Conservation (phyloP, 1,139 yeast genomes). For the Yamadazyma siamensis region DNA sequence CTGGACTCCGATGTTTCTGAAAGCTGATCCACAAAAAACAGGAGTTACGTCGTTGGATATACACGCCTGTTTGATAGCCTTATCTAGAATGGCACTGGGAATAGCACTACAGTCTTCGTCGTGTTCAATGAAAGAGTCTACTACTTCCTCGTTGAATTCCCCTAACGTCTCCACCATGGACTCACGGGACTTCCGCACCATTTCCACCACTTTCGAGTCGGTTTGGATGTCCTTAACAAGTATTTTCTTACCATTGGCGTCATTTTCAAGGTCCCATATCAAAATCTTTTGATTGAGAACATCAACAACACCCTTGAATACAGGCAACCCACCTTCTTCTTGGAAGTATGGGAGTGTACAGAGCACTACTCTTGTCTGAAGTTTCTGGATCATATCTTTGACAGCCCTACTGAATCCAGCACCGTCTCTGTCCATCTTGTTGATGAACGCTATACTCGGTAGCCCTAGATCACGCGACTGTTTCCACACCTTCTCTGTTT, state of each 20-base stretch:
- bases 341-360: constrained; percentile 77
- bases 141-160: constrained; percentile 72
- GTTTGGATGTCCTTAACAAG: constrained; percentile 41
- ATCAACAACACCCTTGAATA: constrained; percentile 81
- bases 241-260: constrained; percentile 55
- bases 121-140: constrained; percentile 71
- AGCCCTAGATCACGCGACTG: constrained; percentile 68
- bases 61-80: constrained; percentile 64
- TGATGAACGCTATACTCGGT: constrained; percentile 78
- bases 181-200: constrained; percentile 59
- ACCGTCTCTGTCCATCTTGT: constrained; percentile 95
- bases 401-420: constrained; percentile 93
- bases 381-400: constrained; percentile 73
- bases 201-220: constrained; percentile 38
- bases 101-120: constrained; percentile 69
- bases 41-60: constrained; percentile 62
- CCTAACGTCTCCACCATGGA: constrained; percentile 81
- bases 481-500: constrained; percentile 95
- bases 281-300: constrained; percentile 65
- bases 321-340: constrained; percentile 36
- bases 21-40: constrained; percentile 89
- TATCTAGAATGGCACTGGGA: constrained; percentile 46
- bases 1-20: constrained; percentile 90
- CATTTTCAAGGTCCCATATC: constrained; percentile 51
- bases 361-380: constrained; percentile 71